Conservation (phyloP, 768 basidiomycete species). For the Mycena metata region DNA sequence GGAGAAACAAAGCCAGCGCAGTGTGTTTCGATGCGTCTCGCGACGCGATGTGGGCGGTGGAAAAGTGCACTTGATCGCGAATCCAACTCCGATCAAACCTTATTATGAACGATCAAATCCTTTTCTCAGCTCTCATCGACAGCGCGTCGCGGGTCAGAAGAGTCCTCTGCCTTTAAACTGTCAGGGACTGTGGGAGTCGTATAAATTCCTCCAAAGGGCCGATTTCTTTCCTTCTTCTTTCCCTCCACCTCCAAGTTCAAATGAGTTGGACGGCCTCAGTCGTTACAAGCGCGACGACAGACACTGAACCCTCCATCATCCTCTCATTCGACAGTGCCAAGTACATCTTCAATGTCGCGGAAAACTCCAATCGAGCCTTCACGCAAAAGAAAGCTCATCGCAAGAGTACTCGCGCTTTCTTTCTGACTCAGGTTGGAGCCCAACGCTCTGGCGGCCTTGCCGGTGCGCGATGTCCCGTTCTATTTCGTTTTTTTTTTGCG, state of each 20-base stretch:
- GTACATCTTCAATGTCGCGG: constrained; percentile 91
- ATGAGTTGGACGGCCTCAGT: constrained; percentile 78
- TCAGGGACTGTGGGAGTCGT: neutral
- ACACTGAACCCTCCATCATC: constrained; percentile 85
- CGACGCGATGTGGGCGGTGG: no score
- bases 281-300: constrained; percentile 70
- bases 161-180: constrained; percentile 17
- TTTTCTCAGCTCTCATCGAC: no score
- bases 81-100: no score
- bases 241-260: constrained; percentile 5
- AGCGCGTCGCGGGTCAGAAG: constrained; percentile 14
- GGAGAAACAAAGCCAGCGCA: no score
- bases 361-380: constrained; percentile 83
- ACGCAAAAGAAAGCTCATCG: constrained; percentile 75
- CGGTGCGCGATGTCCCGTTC: constrained; percentile 61
- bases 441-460: constrained; percentile 79
- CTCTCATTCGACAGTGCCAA: constrained; percentile 81
- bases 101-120: no score
- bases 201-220: neutral
- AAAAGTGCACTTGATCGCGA: no score
- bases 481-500: neutral
- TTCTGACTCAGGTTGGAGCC: constrained; percentile 76
- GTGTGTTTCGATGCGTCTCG: no score
- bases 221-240: constrained; percentile 5
- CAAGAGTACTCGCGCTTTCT: constrained; percentile 77